A percentile compares a stretch with the other conserved stretches of the same genome.
These are phyloP conservation scores for Pholiota conissans DNA, from an alignment of 768 basidiomycete species.

Conservation along the genomic window DNA sequence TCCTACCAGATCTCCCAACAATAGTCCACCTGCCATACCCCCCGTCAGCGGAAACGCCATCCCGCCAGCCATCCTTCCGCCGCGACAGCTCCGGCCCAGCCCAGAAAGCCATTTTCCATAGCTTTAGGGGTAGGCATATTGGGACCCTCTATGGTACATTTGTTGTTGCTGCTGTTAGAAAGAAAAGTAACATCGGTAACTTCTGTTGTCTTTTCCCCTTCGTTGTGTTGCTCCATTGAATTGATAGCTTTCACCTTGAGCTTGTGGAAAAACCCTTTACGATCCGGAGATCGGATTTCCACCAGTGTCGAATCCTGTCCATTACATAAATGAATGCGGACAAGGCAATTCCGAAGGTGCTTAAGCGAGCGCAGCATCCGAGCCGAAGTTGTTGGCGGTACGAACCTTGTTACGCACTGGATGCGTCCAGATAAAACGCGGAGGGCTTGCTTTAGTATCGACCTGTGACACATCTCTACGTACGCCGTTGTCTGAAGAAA, in stretches of 20 bases:
- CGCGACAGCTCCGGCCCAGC: background rate
- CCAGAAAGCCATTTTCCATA: background rate
- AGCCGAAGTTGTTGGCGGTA: slow-evolving; percentile 3
- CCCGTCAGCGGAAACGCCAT: slow-evolving; percentile 43
- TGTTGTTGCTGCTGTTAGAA: slow-evolving; percentile 23
- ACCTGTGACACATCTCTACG: slow-evolving; percentile 37
- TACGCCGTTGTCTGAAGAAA: background rate
- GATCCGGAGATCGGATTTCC: slow-evolving; percentile 12
- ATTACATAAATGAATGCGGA: slow-evolving; percentile 27
- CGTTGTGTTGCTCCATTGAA: slow-evolving; percentile 66
- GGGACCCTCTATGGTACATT: slow-evolving; percentile 16
- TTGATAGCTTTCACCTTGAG: slow-evolving; percentile 65
- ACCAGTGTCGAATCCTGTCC: slow-evolving; percentile 17
- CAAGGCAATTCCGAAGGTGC: slow-evolving; percentile 16
- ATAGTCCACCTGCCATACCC: slow-evolving; percentile 48
- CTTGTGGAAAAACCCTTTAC: slow-evolving; percentile 57
- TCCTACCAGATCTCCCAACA: slow-evolving; percentile 45
- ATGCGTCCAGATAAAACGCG: slow-evolving; percentile 71
- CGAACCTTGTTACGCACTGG: slow-evolving; percentile 43
- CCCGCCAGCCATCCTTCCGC: slow-evolving; percentile 27
- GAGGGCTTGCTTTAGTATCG: slow-evolving; percentile 61
- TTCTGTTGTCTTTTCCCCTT: slow-evolving; percentile 42
- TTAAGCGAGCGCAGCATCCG: slow-evolving; percentile 1
- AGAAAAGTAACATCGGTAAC: slow-evolving; percentile 18
- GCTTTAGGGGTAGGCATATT: slow-evolving; percentile 20